Percentiles rank a stretch among this genome's conserved stretches.
Evolutionary conservation across 1,139 yeast species (phyloP).

Genomic region (Pichia sp.): DNA sequence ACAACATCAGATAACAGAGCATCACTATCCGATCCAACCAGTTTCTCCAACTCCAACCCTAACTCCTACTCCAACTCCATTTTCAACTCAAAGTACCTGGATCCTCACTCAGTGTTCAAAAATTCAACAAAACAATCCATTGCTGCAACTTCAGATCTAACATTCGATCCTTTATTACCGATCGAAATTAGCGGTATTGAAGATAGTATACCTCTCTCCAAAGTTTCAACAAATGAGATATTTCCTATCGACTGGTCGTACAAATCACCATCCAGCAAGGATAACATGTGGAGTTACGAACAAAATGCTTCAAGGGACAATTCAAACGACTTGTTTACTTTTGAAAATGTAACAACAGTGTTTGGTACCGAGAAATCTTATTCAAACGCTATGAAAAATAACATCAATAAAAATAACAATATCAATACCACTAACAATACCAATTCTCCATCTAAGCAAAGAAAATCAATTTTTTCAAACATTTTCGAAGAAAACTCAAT

Average conservation of each 20-base stretch:
- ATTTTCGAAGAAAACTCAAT: background rate
- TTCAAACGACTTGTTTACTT: background rate
- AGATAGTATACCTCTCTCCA: background rate
- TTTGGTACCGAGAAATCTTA: background rate
- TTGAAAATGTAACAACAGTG: background rate
- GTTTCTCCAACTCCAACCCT: too few relatives aligned
- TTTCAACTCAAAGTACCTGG: background rate
- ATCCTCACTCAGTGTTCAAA: background rate
- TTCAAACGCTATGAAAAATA: too few relatives aligned
- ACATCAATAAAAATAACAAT: constrained; percentile 6
- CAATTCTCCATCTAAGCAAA: background rate
- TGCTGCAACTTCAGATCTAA: background rate
- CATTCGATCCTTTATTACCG: background rate
- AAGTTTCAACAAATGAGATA: background rate
- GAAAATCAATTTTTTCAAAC: background rate
- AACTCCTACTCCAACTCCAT: too few relatives aligned
- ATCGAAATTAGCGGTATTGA: background rate
- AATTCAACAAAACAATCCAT: background rate
- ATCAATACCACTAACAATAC: constrained; percentile 2
- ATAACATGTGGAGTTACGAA: background rate
- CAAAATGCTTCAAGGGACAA: background rate
- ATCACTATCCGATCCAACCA: too few relatives aligned
- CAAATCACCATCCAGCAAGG: background rate
- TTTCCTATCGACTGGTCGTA: background rate
- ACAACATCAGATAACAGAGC: too few relatives aligned